phyloP scores from a whole-genome alignment of 2,329 filamentous ascomycete genomes.

The Stagonosporopsis cucurbitacearum region DNA sequence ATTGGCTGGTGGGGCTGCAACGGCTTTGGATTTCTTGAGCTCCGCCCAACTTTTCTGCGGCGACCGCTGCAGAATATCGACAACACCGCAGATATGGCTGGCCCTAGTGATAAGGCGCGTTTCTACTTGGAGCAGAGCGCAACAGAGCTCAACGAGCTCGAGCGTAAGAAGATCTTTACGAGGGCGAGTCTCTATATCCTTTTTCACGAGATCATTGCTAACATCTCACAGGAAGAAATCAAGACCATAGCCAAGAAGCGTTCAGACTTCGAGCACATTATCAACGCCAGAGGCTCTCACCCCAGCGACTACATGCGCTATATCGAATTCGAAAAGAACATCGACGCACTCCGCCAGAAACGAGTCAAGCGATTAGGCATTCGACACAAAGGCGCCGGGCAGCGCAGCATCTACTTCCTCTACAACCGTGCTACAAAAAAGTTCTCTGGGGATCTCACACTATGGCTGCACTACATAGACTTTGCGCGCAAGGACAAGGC shows the following conservation, averaged over 20 bases:
- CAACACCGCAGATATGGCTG: conserved; percentile 67
- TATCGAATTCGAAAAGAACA: conserved; percentile 71
- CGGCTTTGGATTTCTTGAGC: conserved; percentile 11
- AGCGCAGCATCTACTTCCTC: conserved; percentile 85
- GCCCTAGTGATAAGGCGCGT: conserved; percentile 88
- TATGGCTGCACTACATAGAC: conserved; percentile 91
- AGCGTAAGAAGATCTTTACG: conserved; percentile 88
- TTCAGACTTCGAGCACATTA: conserved; percentile 89
- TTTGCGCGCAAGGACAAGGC: conserved; percentile 74
- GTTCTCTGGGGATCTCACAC: conserved; percentile 77
- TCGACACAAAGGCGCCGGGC: conserved; percentile 72
- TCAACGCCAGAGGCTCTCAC: conserved; percentile 76
- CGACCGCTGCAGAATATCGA: conserved; percentile 16
- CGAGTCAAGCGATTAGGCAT: conserved; percentile 82
- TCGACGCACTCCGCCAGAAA: conserved; percentile 79
- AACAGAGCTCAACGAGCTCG: conserved; percentile 89
- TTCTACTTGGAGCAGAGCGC: conserved; percentile 94
- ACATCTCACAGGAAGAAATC: conserved; percentile 75
- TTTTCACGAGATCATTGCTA: conserved; percentile 1
- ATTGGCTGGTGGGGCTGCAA: conserved; percentile 21
- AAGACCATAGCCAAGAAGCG: conserved; percentile 85
- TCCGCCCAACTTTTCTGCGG: conserved; percentile 31
- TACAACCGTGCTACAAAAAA: conserved; percentile 85
- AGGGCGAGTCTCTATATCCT: conserved; percentile 62
- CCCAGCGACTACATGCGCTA: conserved; percentile 85